These are phyloP conservation scores for Picea abies DNA, from an alignment of 83 land plant genomes.

Conservation along the genomic window DNA sequence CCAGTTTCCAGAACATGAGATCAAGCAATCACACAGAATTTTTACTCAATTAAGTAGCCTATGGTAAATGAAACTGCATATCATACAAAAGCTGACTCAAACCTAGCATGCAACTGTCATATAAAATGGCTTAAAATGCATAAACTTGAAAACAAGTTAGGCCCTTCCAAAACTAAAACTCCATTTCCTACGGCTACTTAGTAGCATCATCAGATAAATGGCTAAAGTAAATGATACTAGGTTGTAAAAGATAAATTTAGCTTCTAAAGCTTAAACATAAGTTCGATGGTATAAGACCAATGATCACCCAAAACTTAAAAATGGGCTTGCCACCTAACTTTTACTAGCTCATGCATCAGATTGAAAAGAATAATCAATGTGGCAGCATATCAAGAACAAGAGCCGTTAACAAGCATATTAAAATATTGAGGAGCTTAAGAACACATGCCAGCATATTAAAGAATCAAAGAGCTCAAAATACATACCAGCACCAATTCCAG, in stretches of 20 bases:
- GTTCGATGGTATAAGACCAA: not conserved
- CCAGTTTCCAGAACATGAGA: not conserved
- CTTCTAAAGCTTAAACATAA: not conserved
- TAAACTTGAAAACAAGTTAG: constrained; percentile 2
- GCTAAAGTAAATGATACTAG: not conserved
- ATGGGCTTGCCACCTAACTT: not conserved
- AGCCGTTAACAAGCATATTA: not conserved
- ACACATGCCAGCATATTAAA: not conserved
- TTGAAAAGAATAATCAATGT: not conserved
- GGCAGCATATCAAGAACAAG: not conserved
- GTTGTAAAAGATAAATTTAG: not conserved
- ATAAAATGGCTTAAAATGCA: not conserved
- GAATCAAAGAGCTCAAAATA: not conserved
- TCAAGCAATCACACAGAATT: not conserved
- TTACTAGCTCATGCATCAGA: not conserved
- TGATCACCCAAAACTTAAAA: not conserved
- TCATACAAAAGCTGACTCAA: not conserved
- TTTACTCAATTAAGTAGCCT: not conserved
- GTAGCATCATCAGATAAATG: not conserved
- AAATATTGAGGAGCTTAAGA: not conserved
- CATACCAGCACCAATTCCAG: constrained; percentile 95
- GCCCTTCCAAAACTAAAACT: not conserved
- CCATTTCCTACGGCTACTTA: not conserved
- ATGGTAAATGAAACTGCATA: not conserved
- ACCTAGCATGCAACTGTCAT: not conserved